Evolutionary conservation across 805 yeast genomes (phyloP), one percentile per base, ranked within the genome.

Genomic region (Ogataea angusta): DNA sequence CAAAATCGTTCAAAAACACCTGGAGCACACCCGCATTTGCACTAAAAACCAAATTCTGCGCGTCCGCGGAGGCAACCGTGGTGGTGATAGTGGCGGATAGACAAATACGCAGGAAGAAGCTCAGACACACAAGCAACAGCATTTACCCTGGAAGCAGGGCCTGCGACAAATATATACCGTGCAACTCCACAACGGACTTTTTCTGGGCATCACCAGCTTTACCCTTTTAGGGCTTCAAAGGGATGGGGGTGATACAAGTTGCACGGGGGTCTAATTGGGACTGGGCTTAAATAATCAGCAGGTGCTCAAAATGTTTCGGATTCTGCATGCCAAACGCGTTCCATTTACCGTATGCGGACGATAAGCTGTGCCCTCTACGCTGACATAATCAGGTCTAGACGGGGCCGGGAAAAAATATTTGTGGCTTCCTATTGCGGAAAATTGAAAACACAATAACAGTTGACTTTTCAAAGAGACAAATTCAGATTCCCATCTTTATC

Each of bases 1-100:
- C 51, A 36, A 66, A 59, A 46, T 69, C 68, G 10, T 50, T 24
- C 12, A 69, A 27, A 29, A 68, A 63, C 2, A 46, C 60, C 5
- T 57, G 45, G 25, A 68, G 50, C 30, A 67, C 57, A 0, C 56
- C 38, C 17, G 56, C 38, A 45, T 67, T 68, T 6, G 56, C 52
- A 13, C 47, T 43, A 3, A 67, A 57, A 3, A 73, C 73, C 10
- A 53, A 42, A 2, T 45, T 34, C 10, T 54, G 46, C 41, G 65
- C 65, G 29, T 54, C 52, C 4, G 42, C 42, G 6, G 54, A 25
- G 15, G 54, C 47, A 4, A 56, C 45, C 2, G 56, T 53, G 4
- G 62, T 55, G 10, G 59, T 50, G 10, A 43, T 29, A 3, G 46
- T 29, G 10, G 31, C 28, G 10, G 47, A 38, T 14, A 16, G 25